Percentiles rank a stretch among this genome's conserved stretches.
Conservation (phyloP, 176 grass and related monocot species). For the Eleusine indica region DNA sequence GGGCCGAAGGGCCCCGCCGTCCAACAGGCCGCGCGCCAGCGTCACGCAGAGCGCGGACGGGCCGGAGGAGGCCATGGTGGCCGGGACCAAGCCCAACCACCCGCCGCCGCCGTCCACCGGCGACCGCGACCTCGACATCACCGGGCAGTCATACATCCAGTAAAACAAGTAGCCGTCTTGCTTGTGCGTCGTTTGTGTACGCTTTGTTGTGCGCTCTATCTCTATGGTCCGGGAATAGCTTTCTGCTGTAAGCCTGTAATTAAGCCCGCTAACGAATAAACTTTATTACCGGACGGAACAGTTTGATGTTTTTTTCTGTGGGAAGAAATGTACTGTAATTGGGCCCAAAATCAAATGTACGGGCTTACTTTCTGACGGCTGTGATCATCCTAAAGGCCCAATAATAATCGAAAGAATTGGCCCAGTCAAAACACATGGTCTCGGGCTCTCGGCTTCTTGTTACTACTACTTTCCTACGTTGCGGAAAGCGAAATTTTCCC, state of each 20-base stretch:
- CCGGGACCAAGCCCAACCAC: constrained; percentile 23
- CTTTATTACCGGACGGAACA: background rate
- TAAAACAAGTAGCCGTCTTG: background rate
- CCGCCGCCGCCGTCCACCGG: constrained; percentile 74
- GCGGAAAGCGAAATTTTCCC: too few species aligned
- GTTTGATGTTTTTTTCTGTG: background rate
- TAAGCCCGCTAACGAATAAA: too few species aligned
- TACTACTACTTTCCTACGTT: too few species aligned
- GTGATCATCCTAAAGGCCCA: too few species aligned
- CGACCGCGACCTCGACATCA: constrained; percentile 88
- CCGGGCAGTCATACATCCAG: constrained; percentile 85
- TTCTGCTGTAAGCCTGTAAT: too few species aligned
- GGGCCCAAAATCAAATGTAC: background rate
- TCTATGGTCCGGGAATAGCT: too few species aligned
- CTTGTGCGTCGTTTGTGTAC: too few species aligned
- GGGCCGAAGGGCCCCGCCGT: constrained; percentile 24
- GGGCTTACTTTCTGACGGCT: background rate
- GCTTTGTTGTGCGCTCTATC: too few species aligned
- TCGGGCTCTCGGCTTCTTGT: too few species aligned
- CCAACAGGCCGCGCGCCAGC: constrained; percentile 48
- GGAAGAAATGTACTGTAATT: background rate
- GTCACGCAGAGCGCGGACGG: constrained; percentile 76
- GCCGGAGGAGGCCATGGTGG: constrained; percentile 33
- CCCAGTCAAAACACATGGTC: too few species aligned
- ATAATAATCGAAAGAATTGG: too few species aligned